phyloP scores from a whole-genome alignment of 257 asterid genomes.

The Parsonsia alboflavescens region DNA sequence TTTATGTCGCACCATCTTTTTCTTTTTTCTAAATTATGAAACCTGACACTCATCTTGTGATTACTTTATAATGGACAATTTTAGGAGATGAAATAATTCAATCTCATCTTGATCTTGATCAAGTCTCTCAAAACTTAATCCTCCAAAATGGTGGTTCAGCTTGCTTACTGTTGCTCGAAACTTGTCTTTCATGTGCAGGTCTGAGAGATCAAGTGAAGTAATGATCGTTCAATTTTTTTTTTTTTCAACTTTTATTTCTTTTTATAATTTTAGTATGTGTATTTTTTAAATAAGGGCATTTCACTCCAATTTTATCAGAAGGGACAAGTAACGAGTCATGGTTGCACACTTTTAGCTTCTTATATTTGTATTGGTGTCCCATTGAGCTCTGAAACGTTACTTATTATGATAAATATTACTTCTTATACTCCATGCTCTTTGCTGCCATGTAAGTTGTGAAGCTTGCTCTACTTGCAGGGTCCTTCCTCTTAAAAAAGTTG shows the following conservation, averaged over 20 bases:
- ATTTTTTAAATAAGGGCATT: too few relatives aligned
- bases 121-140: neutral
- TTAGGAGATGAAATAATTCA: neutral
- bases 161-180: neutral
- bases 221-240: too few relatives aligned
- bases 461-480: slow-evolving; percentile 48
- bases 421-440: neutral
- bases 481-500: slow-evolving; percentile 59
- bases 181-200: neutral
- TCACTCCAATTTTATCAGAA: too few relatives aligned
- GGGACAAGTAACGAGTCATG: neutral
- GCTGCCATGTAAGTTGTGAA: slow-evolving; percentile 16
- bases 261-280: too few relatives aligned
- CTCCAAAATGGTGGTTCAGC: neutral
- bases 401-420: neutral
- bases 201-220: neutral
- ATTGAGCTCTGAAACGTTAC: neutral
- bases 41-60: neutral
- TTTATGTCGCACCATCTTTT: neutral
- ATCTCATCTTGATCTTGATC: neutral
- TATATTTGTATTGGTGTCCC: neutral
- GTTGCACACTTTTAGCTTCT: neutral
- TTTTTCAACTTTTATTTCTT: too few relatives aligned
- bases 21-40: neutral
- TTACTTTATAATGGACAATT: neutral